Base-by-base conservation (phyloP, 768 basidiomycete species). In the Lentinula lateritia region DNA sequence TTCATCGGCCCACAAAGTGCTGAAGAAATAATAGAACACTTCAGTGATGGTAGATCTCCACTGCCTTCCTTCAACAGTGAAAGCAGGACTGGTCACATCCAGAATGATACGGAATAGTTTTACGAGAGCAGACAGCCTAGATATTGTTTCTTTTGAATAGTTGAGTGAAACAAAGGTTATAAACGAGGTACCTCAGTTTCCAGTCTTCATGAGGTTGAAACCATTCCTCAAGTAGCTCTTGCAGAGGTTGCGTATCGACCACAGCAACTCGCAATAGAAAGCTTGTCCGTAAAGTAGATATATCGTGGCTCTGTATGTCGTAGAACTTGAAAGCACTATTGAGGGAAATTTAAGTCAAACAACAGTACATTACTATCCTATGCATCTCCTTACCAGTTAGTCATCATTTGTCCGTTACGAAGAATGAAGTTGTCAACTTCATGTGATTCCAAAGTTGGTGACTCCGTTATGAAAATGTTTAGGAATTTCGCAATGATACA, bases 361-460 rank as follows among this genome's bases (percentile, higher is more conserved):
- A 3, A 6, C 6, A 12, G 6, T 39, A 38, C 23, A 50, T 23
- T 34, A 52, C 2, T 43, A 45, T 50, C 57, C 28, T 28, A 28
- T 3, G 28, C 28, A 28, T 28, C 28, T 4, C 28, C 78, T 61
- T 68, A 91, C 90, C 88, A 89, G 34, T 74, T 70, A 28, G 80
- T 78, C n/a, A 92, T 73, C 16, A 83, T 68, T 45, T 72, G 71
- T 12, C 81, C 85, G 64, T 90, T 89, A 52, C 82, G 80, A 36
- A 90, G 69, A 35, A 90, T 79, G 65, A 91, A 90, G 68, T 89
- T 88, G 66, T 90, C 88, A 2, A 88, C 77, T 71, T 90, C 90
- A 64, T 87, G 81, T 0, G 83, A 69, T 65, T 88, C 86, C 59
- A 92, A 68, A 43, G 83, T 79, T 1, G 83, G 78, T 2, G 87